Base-by-base conservation (phyloP, 345 rosid genomes). In the Populus tremula region DNA sequence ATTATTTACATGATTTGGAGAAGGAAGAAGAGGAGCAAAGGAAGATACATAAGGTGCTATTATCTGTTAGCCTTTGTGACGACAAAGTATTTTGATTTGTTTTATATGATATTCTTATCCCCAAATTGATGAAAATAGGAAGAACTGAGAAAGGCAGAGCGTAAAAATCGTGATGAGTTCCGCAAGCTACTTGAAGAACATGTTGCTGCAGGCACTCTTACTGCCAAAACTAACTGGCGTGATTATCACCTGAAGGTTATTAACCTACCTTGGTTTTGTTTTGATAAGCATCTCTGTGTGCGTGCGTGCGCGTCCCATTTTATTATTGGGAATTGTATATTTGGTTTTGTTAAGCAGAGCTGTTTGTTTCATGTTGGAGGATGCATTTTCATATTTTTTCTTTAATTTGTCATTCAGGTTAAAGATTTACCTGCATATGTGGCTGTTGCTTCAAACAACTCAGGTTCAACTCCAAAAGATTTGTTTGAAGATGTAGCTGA, bases 141-240 rank as follows among this genome's bases (percentile, higher is more conserved):
- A 84, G 97, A 93, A 83, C 74, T 86, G 76, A 96, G 94, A 80
- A 93, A 96, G 84, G 84, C 84, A 56, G 98, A 93, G 87, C 89
- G 99, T 79, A 96, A 91, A 89, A 91, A 96, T 86, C 98, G 97
- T 47, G 98, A 96, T 76, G 98, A 92, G 71, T 96, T 96, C 86
- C 92, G 96, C 70, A 93, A 87, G 79, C 80, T 96, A 87, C 77
- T 93, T 89, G 97, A 93, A 78, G 99, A 80, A 85, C 91, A 93
- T 81, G 91, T 90, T 76, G 85, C 87, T 76, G 82, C 86, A 20
- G 97, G 91, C 82, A 88, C 78, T 77, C 87, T 96, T 49, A 90
- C 96, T 54, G 93, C 94, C 80, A 91, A 90, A 88, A 89, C 90
- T 53, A 81, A 85, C 62, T 92, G 98, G 97, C 96, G 93, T 83